These are phyloP conservation scores for Nakazawaea wickerhamii DNA, from an alignment of 805 yeast genomes.

Conservation along the genomic window DNA sequence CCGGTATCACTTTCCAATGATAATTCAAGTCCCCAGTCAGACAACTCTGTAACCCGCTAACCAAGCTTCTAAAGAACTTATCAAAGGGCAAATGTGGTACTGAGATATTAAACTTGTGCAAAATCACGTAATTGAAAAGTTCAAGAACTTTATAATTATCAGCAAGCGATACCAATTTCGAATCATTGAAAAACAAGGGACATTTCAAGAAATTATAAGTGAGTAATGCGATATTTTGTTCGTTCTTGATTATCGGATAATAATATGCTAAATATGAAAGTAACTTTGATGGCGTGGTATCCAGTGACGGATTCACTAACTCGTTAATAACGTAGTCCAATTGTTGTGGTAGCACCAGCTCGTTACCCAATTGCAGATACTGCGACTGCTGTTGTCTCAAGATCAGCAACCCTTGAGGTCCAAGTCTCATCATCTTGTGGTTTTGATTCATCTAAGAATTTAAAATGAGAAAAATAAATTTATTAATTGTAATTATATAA, in stretches of 20 bases:
- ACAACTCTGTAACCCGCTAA: slow-evolving; percentile 31
- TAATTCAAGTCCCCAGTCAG: slow-evolving; percentile 17
- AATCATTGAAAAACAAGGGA: slow-evolving; percentile 29
- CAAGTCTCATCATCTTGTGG: slow-evolving; percentile 6
- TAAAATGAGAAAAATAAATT: not conserved
- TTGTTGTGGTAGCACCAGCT: slow-evolving; percentile 29
- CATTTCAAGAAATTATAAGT: slow-evolving; percentile 39
- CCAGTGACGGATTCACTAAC: slow-evolving; percentile 33
- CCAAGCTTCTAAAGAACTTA: slow-evolving; percentile 34
- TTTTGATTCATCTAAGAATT: not conserved
- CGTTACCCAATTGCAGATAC: not conserved
- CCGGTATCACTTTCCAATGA: slow-evolving; percentile 43
- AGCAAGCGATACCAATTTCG: slow-evolving; percentile 22
- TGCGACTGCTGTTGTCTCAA: not conserved
- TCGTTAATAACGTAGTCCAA: slow-evolving; percentile 43
- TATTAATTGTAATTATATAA: too few species aligned
- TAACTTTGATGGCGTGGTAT: slow-evolving; percentile 26
- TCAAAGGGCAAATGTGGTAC: slow-evolving; percentile 43
- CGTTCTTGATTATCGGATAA: slow-evolving; percentile 43
- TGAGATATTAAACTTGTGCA: slow-evolving; percentile 40
- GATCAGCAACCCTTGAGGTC: slow-evolving; percentile 8
- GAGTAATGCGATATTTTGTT: slow-evolving; percentile 38
- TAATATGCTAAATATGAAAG: slow-evolving; percentile 47
- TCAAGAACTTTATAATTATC: slow-evolving; percentile 38
- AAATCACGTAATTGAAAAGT: slow-evolving; percentile 40